Base-by-base conservation (phyloP, 2,329 filamentous ascomycete species). In the Aspergillus quadricinctus region DNA sequence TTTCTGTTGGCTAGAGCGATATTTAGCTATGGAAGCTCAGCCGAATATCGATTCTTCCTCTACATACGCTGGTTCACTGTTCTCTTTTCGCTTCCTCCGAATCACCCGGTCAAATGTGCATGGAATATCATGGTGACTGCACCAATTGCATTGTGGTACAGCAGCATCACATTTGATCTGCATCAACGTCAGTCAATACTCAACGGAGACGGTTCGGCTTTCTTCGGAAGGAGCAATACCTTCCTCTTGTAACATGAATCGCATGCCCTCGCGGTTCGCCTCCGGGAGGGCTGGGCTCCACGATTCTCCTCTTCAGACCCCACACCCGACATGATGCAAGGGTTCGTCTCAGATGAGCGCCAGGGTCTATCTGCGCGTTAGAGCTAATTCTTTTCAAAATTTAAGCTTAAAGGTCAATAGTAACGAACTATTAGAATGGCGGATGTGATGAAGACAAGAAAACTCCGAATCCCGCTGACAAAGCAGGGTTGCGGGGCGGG, bases 121-220 rank as follows among this genome's bases (percentile, higher is more conserved):
- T 19, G 72, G 64, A 21, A 78, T 69, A 53, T 72, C 67, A 59
- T 81, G 79, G 64, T 81, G 77, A 50, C 69, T 72, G 62, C 79
- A 81, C 78, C 79, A 81, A 64, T 81, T 77, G 66, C 79, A 81
- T 50, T 73, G 69, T 3, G 76, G 75, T 9, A 70, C 57, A 17
- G 70, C 70, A 2, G 70, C 71, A 61, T 80, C 79, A 59, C 80
- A 82, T 71, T 81, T 80, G 57, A 82, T 82, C 78, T 80, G 45
- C 14, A 48, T 11, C n/a, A 14, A 21, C 21, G 25, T 10, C 31
- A 2, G 10, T 45, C 31, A 40, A 11, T 52, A 43, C 9, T 43
- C 58, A 37, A 11, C 23, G 27, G 40, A 43, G 8, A 21, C 17
- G 21, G 40, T 45, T 45, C 41, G 1, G 8, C 21, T 45, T 23